Conservation (phyloP, 371 early-diverging fungal genomes). For the Rhizomucor miehei region DNA sequence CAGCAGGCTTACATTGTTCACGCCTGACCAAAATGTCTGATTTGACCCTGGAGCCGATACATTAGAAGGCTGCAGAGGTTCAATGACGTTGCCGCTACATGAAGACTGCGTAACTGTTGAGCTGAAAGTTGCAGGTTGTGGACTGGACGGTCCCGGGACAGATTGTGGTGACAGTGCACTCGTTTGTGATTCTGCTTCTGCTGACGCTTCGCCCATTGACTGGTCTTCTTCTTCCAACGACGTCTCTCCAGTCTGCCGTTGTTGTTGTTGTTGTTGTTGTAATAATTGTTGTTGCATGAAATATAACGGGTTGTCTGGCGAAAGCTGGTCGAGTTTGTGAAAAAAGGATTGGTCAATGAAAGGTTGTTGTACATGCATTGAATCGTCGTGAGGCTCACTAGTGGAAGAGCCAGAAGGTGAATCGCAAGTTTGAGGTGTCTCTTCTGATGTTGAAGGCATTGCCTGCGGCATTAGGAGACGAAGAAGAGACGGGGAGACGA, state of each 20-base stretch:
- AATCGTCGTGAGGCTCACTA: slow-evolving; percentile 25
- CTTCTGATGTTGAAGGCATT: slow-evolving; percentile 15
- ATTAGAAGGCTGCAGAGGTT: slow-evolving; percentile 15
- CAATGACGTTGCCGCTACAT: slow-evolving; percentile 8
- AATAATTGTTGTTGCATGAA: slow-evolving; percentile 33
- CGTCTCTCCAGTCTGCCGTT: neutral
- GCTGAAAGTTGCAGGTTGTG: neutral
- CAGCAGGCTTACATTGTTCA: slow-evolving; percentile 33
- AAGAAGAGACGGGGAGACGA: slow-evolving; percentile 2
- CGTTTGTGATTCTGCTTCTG: slow-evolving; percentile 1
- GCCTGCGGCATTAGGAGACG: slow-evolving; percentile 12
- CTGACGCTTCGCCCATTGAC: slow-evolving; percentile 13
- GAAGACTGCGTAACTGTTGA: neutral
- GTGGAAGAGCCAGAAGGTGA: slow-evolving; percentile 18
- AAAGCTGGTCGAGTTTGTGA: slow-evolving; percentile 35
- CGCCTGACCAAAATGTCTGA: slow-evolving; percentile 41
- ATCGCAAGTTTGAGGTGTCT: slow-evolving; percentile 17
- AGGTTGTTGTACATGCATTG: slow-evolving; percentile 22
- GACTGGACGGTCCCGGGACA: neutral
- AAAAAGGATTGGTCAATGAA: slow-evolving; percentile 38
- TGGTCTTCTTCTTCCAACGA: slow-evolving; percentile 15
- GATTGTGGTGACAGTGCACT: slow-evolving; percentile 2
- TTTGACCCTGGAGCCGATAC: slow-evolving; percentile 12
- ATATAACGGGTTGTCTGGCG: slow-evolving; percentile 28
- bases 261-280: slow-evolving; percentile 18